Evolutionary conservation across 169 alveolate species (phyloP), one percentile per base, ranked within the genome.

Genomic region (Plasmodium blacklocki): DNA sequence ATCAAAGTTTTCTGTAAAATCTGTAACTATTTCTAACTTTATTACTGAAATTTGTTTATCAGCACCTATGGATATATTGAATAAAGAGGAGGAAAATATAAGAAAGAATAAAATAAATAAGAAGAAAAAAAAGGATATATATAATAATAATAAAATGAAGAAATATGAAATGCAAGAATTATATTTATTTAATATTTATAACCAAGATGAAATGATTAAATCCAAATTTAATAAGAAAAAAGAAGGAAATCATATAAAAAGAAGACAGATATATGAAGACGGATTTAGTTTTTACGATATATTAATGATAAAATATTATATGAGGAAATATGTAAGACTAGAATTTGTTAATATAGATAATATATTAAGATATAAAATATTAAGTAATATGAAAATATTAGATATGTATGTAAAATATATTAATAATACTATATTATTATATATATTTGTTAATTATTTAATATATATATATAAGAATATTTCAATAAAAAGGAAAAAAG

Each of bases 381-480:
- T 83, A 21, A 14, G 83, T 0, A 60, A 56, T 49, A 43, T 39
- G 23, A 19, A 14, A 18, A 50, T 67, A 9, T 18, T 83, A 50
- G 91, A 83, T 11, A 50, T 29, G n/a, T 83, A 83, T 29, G 59
- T 60, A 52, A 83, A 60, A 47, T 67, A 54, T 43, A 83, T 83
- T 68, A 83, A 83, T 52, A 83, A 83, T 49, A n/a, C 21, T 3
- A 11, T 83, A 45, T 7, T 83, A 18, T 43, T 83, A 39, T 60
- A 26, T 47, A 26, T 68, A 14, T 39, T 47, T 29, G 60, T 60
- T 26, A 83, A 83, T 23, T 23, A 21, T 23, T 19, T 83, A 59
- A 52, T 73, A 9, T 63, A 68, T 11, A 54, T 72, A 49, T 67
- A 83, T 23, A 23, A 19, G 0, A 83, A 68, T 56, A 68, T 83